phyloP scores from a whole-genome alignment of 1,139 yeast genomes.

The Kluyveromyces marxianus region DNA sequence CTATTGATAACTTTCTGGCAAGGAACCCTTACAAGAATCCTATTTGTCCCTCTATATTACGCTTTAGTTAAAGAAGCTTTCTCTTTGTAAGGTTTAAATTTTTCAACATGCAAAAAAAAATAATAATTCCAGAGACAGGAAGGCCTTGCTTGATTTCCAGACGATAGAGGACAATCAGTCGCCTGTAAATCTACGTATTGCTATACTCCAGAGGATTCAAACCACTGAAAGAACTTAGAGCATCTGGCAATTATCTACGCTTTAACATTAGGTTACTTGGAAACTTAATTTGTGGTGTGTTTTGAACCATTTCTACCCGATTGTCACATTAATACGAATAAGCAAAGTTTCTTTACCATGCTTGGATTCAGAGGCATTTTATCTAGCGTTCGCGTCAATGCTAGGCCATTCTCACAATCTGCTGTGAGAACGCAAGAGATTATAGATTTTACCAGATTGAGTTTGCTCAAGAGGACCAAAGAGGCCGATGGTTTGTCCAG shows the following conservation, averaged over 20 bases:
- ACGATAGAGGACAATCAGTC: no score
- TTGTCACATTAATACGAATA: no score
- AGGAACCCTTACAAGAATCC: no score
- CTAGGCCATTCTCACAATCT: slow-evolving; percentile 6
- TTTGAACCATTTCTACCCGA: no score
- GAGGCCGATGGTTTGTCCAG: neutral
- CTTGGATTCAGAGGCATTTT: no score
- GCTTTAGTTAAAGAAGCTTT: slow-evolving; percentile 1
- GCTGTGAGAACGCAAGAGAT: slow-evolving; percentile 2
- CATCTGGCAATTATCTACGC: neutral
- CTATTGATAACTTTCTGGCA: no score
- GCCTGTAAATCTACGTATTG: no score
- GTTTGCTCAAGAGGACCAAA: neutral
- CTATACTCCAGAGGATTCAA: no score
- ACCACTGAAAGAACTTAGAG: neutral
- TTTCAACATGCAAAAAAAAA: neutral
- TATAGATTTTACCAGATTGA: slow-evolving; percentile 2
- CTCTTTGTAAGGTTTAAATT: slow-evolving; percentile 4
- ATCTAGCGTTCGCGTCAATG: no score
- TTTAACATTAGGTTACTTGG: neutral
- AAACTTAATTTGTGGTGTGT: neutral
- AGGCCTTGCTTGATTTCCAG: no score
- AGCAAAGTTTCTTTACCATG: neutral
- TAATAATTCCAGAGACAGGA: neutral
- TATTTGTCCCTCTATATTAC: no score